phyloP scores from a whole-genome alignment of 129 eudicot species.

The Sambucus nigra region DNA sequence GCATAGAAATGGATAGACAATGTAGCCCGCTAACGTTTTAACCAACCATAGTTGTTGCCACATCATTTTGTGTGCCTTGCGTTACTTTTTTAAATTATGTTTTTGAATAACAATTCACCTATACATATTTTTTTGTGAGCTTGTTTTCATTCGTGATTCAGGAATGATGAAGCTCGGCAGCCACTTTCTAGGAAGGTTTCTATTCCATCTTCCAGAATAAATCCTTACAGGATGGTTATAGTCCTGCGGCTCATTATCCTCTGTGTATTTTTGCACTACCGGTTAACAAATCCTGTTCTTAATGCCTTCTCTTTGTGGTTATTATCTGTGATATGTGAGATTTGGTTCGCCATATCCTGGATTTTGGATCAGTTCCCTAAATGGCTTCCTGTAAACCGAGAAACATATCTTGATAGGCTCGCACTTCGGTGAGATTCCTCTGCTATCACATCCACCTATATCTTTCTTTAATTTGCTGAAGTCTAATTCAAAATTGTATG shows the following conservation, averaged over 20 bases:
- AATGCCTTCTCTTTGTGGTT: constrained; percentile 84
- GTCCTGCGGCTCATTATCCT: constrained; percentile 79
- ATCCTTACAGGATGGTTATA: constrained; percentile 98
- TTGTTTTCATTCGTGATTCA: constrained; percentile 26
- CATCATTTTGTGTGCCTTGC: too few species aligned
- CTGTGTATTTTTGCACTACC: constrained; percentile 82
- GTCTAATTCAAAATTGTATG: constrained; percentile 10
- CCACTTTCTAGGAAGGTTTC: constrained; percentile 98
- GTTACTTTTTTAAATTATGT: too few species aligned
- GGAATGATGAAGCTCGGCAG: constrained; percentile 96
- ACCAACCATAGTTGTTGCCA: too few species aligned
- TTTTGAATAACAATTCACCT: too few species aligned
- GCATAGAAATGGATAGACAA: too few species aligned
- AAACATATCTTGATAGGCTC: constrained; percentile 93
- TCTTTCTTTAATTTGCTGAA: constrained; percentile 1
- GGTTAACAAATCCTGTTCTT: constrained; percentile 85
- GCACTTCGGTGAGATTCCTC: constrained; percentile 48
- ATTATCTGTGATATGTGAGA: constrained; percentile 93
- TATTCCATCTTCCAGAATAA: constrained; percentile 81
- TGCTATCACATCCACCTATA: background rate
- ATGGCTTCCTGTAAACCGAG: constrained; percentile 98
- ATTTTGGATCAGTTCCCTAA: constrained; percentile 99
- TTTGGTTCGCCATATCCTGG: constrained; percentile 98
- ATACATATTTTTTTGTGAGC: too few species aligned
- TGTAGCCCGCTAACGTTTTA: too few species aligned